Base-by-base conservation (phyloP, 176 grass and related monocot species). In the Ananas comosus region DNA sequence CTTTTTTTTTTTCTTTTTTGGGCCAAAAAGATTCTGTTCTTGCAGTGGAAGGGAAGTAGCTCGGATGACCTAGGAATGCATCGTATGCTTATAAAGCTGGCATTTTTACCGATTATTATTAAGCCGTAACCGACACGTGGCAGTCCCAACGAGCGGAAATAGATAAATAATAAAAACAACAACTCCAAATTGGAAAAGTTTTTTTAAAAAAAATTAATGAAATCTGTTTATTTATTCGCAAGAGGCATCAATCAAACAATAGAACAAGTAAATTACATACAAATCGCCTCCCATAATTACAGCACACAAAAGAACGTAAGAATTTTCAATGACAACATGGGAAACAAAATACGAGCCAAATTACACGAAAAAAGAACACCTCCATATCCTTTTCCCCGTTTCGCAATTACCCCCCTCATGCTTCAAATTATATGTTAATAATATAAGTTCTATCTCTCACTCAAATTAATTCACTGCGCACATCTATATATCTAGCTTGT, bases 231-330 rank as follows among this genome's bases (percentile, higher is more conserved):
- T 49, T 74, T 51, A 51, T 65, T 74, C 21, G 2, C 12, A n/a
- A 18, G 72, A 74, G 59, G 61, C 72, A 27, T 48, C 61, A 65
- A 52, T n/a, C 23, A 51, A 17, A n/a, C 16, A 74, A 65, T 51
- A 61, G 56, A 18, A 18, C 33, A 7, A 42, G 4, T 52, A n/a
- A 64, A 27, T 51, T 65, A 74, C 22, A 23, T n/a, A 23, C 72
- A 72, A 74, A 65, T 65, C 13, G 59, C 72, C 59, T 65, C 72
- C 6, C 48, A 51, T 23, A 17, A 65, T 50, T 19, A 51, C 21
- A 64, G 13, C 13, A 23, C 16, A 19, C 1, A 33, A 25, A 21
- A 18, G 6, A 21, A 64, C 42, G 57, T 65, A 74, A 74, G 48
- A 74, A 18, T 49, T 51, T 63, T 28, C 13, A 23, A 14, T 48